A percentile compares a stretch with the other conserved stretches of the same genome.
These are phyloP conservation scores for Starmerella cellae DNA, from an alignment of 805 yeast species.

Conservation along the genomic window DNA sequence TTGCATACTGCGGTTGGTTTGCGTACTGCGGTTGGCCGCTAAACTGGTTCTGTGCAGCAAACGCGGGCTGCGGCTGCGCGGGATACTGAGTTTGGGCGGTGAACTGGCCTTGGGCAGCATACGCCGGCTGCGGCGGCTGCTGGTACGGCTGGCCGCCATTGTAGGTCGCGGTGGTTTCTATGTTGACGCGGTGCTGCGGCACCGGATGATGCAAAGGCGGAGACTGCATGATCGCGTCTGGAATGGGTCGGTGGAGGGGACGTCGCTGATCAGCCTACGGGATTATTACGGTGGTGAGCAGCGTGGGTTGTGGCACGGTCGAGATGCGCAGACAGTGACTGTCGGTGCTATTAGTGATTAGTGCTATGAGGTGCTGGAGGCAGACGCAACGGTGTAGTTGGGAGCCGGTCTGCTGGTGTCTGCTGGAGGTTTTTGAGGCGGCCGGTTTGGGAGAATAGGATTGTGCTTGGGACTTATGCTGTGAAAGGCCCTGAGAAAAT, in stretches of 20 bases:
- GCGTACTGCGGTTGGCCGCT: not conserved
- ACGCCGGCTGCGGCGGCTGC: not conserved
- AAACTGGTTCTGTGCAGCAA: constrained; percentile 2
- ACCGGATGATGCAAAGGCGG: constrained; percentile 35
- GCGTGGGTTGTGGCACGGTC: too few species aligned
- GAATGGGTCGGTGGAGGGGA: not conserved
- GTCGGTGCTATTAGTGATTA: too few species aligned
- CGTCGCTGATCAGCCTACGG: too few species aligned
- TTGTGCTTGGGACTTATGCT: too few species aligned
- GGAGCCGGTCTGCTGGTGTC: too few species aligned
- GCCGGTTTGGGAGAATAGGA: too few species aligned
- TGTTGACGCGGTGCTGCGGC: constrained; percentile 34
- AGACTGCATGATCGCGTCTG: constrained; percentile 14
- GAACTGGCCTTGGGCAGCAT: not conserved
- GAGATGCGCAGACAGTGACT: too few species aligned
- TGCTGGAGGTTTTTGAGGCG: too few species aligned
- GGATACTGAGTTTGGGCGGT: constrained; percentile 9
- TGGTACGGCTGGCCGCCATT: not conserved
- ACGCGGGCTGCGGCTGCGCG: constrained; percentile 19
- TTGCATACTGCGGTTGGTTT: not conserved
- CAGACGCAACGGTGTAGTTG: too few species aligned
- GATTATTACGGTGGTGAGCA: too few species aligned
- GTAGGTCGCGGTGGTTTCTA: constrained; percentile 16
- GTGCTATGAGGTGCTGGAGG: too few species aligned
- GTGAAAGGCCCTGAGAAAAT: too few species aligned